Evolutionary conservation across 768 basidiomycete genomes (phyloP), one percentile per base, ranked within the genome.

Genomic region (Calocybe indica): DNA sequence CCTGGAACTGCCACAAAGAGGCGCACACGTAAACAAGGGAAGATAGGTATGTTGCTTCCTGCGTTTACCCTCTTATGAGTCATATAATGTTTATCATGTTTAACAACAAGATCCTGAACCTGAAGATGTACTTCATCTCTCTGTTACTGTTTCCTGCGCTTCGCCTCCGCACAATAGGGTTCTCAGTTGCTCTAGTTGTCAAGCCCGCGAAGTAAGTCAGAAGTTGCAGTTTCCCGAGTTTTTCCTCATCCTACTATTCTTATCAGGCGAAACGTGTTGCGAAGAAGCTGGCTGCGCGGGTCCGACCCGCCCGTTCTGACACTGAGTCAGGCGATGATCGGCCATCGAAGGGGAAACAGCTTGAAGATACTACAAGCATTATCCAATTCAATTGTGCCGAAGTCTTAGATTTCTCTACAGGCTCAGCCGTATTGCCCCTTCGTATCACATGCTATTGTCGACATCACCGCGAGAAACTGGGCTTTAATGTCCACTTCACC

Each of bases 401-500:
- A 54, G 74, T 89, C 37, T 78, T 97, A 40, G 91, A 93, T 60
- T 92, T 98, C 62, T 85, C 82, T 5, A 74, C 82, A 9, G 96
- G 96, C 14, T 88, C 90, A 13, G 85, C 84, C 22, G 77, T 89
- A 13, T 73, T 99, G n/a, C 95, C 95, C 6, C 82, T 96, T 34
- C 82, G 96, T 40, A 91, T 99, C 51, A 95, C 95, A 6, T 99
- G 96, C 67, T 99, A 99, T 64, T 98, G 96, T 56, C 84, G 95
- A 44, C 96, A 98, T 73, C 95, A 99, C 68, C 86, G 92, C 51
- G 96, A 99, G 69, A 97, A 96, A 68, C 73, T 86, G 34, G 96
- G 96, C 2, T 98, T 97, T 66, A 85, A 87, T 61, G 82, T 98
- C 50, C 85, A 88, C 55, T 87, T 97, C 62, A 81, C 83, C 13